Percentiles rank a stretch among this genome's conserved stretches.
phyloP scores from a whole-genome alignment of 306 rosid species.

The Vachellia collinsii region DNA sequence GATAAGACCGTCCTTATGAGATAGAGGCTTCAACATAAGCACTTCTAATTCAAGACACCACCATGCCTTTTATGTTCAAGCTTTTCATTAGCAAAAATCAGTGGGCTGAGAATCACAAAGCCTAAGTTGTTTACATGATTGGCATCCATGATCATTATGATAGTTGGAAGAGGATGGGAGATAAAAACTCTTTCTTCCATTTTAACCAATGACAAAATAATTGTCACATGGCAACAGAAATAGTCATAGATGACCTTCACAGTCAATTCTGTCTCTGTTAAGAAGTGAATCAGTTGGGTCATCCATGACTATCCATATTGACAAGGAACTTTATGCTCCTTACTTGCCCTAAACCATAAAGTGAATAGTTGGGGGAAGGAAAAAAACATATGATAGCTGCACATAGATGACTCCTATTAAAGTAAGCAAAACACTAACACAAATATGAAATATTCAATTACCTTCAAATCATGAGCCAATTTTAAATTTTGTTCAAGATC shows the following conservation, averaged over 20 bases:
- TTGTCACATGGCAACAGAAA: too few relatives aligned
- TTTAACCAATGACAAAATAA: too few relatives aligned
- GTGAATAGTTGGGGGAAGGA: background rate
- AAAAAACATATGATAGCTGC: background rate
- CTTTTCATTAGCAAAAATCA: background rate
- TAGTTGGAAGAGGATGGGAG: background rate
- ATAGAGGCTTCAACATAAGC: background rate
- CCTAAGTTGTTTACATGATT: background rate
- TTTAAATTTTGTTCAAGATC: conserved; percentile 88
- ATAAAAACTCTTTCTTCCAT: too few relatives aligned
- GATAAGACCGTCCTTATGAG: background rate
- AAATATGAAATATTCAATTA: conserved; percentile 37
- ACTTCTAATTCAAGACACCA: background rate
- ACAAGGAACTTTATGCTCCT: background rate
- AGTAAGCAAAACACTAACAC: conserved; percentile 10
- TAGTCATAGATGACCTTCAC: too few relatives aligned
- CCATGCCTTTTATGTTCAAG: background rate
- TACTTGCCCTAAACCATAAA: background rate
- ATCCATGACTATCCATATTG: too few relatives aligned
- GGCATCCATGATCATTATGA: background rate
- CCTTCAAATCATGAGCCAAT: conserved; percentile 84
- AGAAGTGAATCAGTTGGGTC: too few relatives aligned
- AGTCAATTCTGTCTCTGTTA: too few relatives aligned
- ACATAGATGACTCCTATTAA: background rate
- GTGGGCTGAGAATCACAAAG: background rate